These are phyloP conservation scores for Babesia gibsoni DNA, from an alignment of 169 alveolate species.

Conservation along the genomic window DNA sequence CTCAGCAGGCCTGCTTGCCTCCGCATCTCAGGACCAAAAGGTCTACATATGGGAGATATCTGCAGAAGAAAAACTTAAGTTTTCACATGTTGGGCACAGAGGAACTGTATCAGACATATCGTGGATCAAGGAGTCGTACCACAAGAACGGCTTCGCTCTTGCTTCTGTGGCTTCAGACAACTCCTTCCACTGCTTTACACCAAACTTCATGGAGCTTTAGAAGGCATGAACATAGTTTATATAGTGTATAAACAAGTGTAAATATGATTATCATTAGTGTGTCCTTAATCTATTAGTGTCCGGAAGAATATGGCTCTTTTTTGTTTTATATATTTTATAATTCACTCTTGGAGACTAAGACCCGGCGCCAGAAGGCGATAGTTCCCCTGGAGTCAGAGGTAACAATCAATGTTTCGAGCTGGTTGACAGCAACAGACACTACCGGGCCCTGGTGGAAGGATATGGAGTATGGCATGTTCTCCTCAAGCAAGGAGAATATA, in stretches of 20 bases:
- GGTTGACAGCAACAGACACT: conserved; percentile 81
- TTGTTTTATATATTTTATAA: background rate
- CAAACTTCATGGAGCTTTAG: conserved; percentile 35
- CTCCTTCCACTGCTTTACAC: conserved; percentile 55
- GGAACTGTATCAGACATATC: conserved; percentile 71
- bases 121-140: conserved; percentile 53
- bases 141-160: conserved; percentile 53
- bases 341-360: conserved; percentile 1
- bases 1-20: conserved; percentile 71
- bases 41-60: conserved; percentile 72
- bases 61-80: conserved; percentile 58
- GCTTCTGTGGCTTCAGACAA: conserved; percentile 60
- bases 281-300: no score
- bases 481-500: conserved; percentile 66
- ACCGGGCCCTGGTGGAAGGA: conserved; percentile 77
- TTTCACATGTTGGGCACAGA: conserved; percentile 73
- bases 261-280: no score
- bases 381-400: conserved; percentile 82
- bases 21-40: conserved; percentile 70
- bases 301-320: no score
- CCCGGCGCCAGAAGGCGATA: conserved; percentile 81
- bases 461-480: conserved; percentile 61
- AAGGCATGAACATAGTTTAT: no score
- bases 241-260: no score
- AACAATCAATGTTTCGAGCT: conserved; percentile 75